These are phyloP conservation scores for Phytophthora boehmeriae DNA, from an alignment of 352 stramenopile species.

Conservation along the genomic window DNA sequence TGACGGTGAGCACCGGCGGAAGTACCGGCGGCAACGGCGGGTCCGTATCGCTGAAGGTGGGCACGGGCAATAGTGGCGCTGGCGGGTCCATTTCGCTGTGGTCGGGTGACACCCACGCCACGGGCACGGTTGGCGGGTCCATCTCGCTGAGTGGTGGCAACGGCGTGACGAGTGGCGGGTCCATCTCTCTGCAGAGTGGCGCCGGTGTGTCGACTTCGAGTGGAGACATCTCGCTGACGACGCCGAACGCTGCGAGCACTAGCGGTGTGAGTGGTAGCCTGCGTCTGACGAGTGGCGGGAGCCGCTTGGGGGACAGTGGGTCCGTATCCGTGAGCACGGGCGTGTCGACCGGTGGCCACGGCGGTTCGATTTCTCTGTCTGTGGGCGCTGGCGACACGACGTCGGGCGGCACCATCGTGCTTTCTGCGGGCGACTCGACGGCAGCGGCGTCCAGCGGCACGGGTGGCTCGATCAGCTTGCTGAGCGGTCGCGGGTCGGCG, in stretches of 20 bases:
- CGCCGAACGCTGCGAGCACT: slow-evolving; percentile 1
- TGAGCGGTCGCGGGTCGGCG: slow-evolving; percentile 19
- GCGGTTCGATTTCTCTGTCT: slow-evolving; percentile 29
- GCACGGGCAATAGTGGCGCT: background rate
- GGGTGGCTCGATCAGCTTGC: slow-evolving; percentile 5
- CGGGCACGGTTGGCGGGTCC: slow-evolving; percentile 34
- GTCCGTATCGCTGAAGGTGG: slow-evolving; percentile 2
- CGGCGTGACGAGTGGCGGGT: slow-evolving; percentile 5
- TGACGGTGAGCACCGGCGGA: slow-evolving; percentile 5
- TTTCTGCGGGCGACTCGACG: slow-evolving; percentile 12
- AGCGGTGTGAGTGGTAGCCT: slow-evolving; percentile 13
- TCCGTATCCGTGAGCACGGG: slow-evolving; percentile 27
- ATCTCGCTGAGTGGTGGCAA: slow-evolving; percentile 1
- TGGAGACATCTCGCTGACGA: slow-evolving; percentile 14
- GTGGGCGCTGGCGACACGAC: slow-evolving; percentile 27
- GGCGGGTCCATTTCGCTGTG: slow-evolving; percentile 7
- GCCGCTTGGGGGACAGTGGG: background rate
- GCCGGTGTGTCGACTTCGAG: slow-evolving; percentile 34
- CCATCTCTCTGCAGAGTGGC: slow-evolving; percentile 1
- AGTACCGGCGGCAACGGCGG: slow-evolving; percentile 4
- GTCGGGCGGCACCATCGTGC: slow-evolving; percentile 21
- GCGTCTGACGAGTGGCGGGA: slow-evolving; percentile 4
- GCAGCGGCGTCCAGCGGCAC: background rate
- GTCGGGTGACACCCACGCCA: slow-evolving; percentile 4
- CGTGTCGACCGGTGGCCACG: slow-evolving; percentile 19